Evolutionary conservation across 768 basidiomycete species (phyloP).

Genomic region (Boletus vermiculosoides): DNA sequence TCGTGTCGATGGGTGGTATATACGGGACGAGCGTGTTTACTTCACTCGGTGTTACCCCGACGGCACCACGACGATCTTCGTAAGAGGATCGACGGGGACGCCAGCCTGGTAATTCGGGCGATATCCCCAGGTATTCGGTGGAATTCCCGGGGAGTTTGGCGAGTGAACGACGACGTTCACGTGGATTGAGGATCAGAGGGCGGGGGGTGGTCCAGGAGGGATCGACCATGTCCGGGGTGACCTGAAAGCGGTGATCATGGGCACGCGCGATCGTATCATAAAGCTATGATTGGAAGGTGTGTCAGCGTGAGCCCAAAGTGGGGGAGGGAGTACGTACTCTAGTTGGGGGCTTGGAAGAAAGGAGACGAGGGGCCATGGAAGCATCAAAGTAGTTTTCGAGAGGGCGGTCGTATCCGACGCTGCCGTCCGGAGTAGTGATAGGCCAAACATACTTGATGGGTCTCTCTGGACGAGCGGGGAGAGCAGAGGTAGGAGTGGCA

Average conservation of each 20-base stretch:
- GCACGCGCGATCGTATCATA: slow-evolving; percentile 31
- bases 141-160: slow-evolving; percentile 15
- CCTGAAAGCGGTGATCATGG: slow-evolving; percentile 23
- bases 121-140: slow-evolving; percentile 26
- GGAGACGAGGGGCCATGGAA: slow-evolving; percentile 17
- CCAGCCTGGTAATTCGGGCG: slow-evolving; percentile 22
- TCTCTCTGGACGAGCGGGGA: slow-evolving; percentile 9
- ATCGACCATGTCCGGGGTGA: slow-evolving; percentile 12
- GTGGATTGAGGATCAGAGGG: slow-evolving; percentile 11
- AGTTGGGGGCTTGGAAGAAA: slow-evolving; percentile 10
- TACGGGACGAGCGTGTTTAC: slow-evolving; percentile 28
- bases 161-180: slow-evolving; percentile 17
- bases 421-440: slow-evolving; percentile 11
- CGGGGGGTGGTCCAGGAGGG: slow-evolving; percentile 9
- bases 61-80: slow-evolving; percentile 24
- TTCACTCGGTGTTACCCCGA: slow-evolving; percentile 26
- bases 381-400: slow-evolving; percentile 28
- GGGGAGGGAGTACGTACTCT: slow-evolving; percentile 13
- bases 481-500: slow-evolving; percentile 12
- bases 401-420: slow-evolving; percentile 21
- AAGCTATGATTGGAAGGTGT: slow-evolving; percentile 19
- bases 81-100: slow-evolving; percentile 25
- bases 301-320: neutral
- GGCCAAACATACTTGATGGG: slow-evolving; percentile 15
- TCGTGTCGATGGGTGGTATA: slow-evolving; percentile 24